Conservation (phyloP, 176 grass and related monocot genomes). For the Metroxylon sagu region DNA sequence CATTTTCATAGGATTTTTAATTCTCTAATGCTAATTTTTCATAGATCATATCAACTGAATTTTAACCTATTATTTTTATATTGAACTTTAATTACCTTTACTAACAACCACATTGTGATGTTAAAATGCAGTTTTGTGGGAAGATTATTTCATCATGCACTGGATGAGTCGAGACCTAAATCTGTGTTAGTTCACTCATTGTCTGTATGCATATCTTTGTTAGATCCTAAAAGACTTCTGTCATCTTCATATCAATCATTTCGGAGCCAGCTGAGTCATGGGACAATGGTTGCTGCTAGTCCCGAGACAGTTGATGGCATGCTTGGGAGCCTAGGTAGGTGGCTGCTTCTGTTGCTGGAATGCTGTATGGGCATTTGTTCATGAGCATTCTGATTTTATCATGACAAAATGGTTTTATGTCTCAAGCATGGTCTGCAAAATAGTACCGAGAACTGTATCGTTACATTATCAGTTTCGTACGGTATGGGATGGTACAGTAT, state of each 20-base stretch:
- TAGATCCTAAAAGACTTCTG: conserved; percentile 88
- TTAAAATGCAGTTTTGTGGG: conserved; percentile 70
- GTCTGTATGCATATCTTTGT: conserved; percentile 88
- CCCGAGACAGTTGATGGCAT: conserved; percentile 89
- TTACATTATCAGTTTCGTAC: too few relatives aligned
- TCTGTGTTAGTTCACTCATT: conserved; percentile 87
- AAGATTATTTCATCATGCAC: conserved; percentile 74
- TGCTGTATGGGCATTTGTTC: too few relatives aligned
- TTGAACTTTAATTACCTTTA: neutral
- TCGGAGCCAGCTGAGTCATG: conserved; percentile 63
- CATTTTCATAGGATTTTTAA: conserved; percentile 13
- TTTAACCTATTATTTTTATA: neutral
- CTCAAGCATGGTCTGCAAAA: too few relatives aligned
- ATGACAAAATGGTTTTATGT: too few relatives aligned
- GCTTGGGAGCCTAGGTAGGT: conserved; percentile 75
- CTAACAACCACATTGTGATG: conserved; percentile 1
- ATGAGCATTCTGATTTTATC: too few relatives aligned
- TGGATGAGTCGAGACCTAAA: conserved; percentile 77
- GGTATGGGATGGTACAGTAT: too few relatives aligned
- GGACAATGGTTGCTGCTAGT: conserved; percentile 69
- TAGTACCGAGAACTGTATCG: too few relatives aligned
- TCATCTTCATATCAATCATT: conserved; percentile 83
- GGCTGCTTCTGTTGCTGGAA: neutral
- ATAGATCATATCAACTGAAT: too few relatives aligned
- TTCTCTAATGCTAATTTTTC: neutral